Evolutionary conservation across 2,329 filamentous ascomycete genomes (phyloP), one percentile per base, ranked within the genome.

Genomic region (Plenodomus lindquistii): DNA sequence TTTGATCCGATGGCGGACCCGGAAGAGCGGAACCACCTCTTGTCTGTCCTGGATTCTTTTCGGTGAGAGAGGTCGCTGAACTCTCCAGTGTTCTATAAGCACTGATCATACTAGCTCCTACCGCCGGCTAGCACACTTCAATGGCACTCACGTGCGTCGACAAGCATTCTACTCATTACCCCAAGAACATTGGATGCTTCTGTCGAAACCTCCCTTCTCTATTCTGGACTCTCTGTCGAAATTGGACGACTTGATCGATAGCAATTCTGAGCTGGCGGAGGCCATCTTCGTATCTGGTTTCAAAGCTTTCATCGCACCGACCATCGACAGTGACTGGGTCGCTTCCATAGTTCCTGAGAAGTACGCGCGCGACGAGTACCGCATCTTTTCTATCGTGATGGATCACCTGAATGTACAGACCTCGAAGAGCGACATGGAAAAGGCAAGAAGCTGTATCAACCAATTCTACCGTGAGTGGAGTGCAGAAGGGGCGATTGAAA

Each of bases 391-490:
- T 0, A 65, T 63, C 19, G 77, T 86, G 59, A 82, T 83, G 21
- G 75, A 79, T 11, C 79, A 85, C 37, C 92, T 91, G 86, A 79
- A 83, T 17, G 85, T 84, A 4, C 79, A 83, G 24, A 88, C 91
- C 13, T 92, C 86, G 37, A 75, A 84, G 20, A 78, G 78, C 18
- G 93, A 97, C 65, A 78, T 95, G 44, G 91, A 96, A 68, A 99
- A 97, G 73, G 92, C 93, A 2, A 84, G 91, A 54, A 96, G 91
- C 64, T 97, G 92, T 1, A 81, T 99, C 42, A 85, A 93, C 10
- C 94, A 99, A 67, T 89, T 97, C 70, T 97, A 92, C 72, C 86
- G 94, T 15, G 94, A 99, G 71, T 99, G 95, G 94, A 91, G 89
- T 19, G 81, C 78, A 1, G 91, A 89, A 63, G 94, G 93, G 0